A percentile compares a stretch with the other conserved stretches of the same genome.
These are phyloP conservation scores for Orbilia javanica DNA, from an alignment of 2,329 filamentous ascomycete genomes.

Conservation along the genomic window DNA sequence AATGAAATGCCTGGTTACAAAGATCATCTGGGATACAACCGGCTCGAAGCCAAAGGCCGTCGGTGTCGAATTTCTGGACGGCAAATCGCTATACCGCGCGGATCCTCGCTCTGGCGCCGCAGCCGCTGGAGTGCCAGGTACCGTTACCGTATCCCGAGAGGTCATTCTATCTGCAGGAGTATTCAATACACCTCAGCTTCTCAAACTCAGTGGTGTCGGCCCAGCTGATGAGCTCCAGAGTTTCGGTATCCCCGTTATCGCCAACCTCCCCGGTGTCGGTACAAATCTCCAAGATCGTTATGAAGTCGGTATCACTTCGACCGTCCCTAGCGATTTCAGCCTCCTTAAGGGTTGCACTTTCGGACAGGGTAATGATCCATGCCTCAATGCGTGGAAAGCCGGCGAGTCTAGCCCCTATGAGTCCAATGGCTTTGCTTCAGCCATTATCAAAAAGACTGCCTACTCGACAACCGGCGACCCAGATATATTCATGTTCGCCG, in stretches of 20 bases:
- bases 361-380: slow-evolving; percentile 64
- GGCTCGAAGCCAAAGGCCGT: slow-evolving; percentile 64
- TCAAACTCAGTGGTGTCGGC: slow-evolving; percentile 61
- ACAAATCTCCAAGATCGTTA: slow-evolving; percentile 75
- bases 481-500: slow-evolving; percentile 67
- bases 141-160: slow-evolving; percentile 35
- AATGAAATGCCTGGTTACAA: slow-evolving; percentile 64
- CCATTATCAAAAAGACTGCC: slow-evolving; percentile 43
- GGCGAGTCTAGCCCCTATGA: slow-evolving; percentile 56
- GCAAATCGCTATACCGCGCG: slow-evolving; percentile 66
- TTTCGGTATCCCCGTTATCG: slow-evolving; percentile 65
- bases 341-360: slow-evolving; percentile 65
- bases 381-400: slow-evolving; percentile 63
- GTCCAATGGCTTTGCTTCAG: slow-evolving; percentile 47
- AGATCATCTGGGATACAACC: slow-evolving; percentile 64
- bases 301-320: slow-evolving; percentile 69
- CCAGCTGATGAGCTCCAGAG: slow-evolving; percentile 42
- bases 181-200: slow-evolving; percentile 59
- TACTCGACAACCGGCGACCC: slow-evolving; percentile 69
- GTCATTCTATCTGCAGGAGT: slow-evolving; percentile 60
- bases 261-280: slow-evolving; percentile 74
- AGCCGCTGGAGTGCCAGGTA: slow-evolving; percentile 55
- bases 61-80: slow-evolving; percentile 67
- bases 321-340: slow-evolving; percentile 66
- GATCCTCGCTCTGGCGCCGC: slow-evolving; percentile 65